A percentile compares a stretch with the other conserved stretches of the same genome.
Conservation (phyloP, 2,329 filamentous ascomycete species). For the Balansia obtecta region DNA sequence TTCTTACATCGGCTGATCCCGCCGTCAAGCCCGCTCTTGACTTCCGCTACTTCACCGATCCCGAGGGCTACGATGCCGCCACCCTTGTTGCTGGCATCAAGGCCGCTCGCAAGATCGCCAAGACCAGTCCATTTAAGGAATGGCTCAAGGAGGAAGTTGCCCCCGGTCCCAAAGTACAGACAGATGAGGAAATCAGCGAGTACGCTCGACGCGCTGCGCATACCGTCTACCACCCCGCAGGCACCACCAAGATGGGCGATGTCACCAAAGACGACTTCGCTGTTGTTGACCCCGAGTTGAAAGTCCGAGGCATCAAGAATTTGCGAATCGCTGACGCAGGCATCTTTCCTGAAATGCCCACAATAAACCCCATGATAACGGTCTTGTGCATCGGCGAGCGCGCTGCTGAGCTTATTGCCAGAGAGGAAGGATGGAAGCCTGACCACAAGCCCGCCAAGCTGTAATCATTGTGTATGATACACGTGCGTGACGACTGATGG, state of each 20-base stretch:
- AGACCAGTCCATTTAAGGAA: slow-evolving; percentile 64
- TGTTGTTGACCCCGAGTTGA: slow-evolving; percentile 67
- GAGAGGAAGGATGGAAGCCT: slow-evolving; percentile 44
- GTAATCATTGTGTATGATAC: slow-evolving; percentile 9
- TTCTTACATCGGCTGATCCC: slow-evolving; percentile 64
- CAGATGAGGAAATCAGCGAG: slow-evolving; percentile 68
- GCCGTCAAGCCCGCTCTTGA: slow-evolving; percentile 70
- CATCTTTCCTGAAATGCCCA: slow-evolving; percentile 78
- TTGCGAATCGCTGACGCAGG: slow-evolving; percentile 77
- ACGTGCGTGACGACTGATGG: no score
- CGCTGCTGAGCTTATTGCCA: slow-evolving; percentile 67
- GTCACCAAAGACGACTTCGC: slow-evolving; percentile 53
- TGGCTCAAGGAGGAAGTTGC: slow-evolving; percentile 78
- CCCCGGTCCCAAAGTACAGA: slow-evolving; percentile 59
- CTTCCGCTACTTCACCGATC: slow-evolving; percentile 83
- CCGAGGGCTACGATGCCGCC: slow-evolving; percentile 72
- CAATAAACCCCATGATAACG: slow-evolving; percentile 84
- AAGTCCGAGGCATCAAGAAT: slow-evolving; percentile 58
- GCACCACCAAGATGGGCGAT: slow-evolving; percentile 85
- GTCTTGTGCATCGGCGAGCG: slow-evolving; percentile 75
- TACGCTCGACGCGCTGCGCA: slow-evolving; percentile 74
- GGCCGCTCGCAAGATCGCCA: slow-evolving; percentile 63
- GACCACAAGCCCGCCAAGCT: slow-evolving; percentile 18
- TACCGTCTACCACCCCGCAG: slow-evolving; percentile 82
- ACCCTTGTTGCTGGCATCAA: slow-evolving; percentile 68